Conservation (phyloP, 169 alveolate species). For the Plasmodium adleri region DNA sequence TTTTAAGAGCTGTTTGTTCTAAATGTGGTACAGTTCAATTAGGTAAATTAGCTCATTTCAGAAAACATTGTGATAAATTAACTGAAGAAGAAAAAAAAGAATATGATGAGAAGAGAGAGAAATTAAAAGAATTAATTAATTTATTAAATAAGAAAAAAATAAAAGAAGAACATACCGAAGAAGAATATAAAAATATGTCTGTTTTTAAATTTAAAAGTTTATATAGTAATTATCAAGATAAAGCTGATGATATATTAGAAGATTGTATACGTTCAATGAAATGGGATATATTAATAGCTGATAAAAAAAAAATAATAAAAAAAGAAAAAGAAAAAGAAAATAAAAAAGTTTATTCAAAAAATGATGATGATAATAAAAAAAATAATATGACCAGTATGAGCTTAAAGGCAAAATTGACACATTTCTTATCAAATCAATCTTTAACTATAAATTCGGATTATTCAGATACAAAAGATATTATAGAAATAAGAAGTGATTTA, state of each 20-base stretch:
- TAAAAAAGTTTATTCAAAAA: slow-evolving; percentile 4
- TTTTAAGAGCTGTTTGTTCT: slow-evolving; percentile 82
- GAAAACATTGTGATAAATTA: slow-evolving; percentile 85
- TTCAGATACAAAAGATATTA: slow-evolving; percentile 42
- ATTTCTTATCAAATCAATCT: slow-evolving; percentile 34
- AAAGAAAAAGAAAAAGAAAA: slow-evolving; percentile 45
- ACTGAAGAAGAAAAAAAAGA: slow-evolving; percentile 83
- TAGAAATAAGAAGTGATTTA: slow-evolving; percentile 66
- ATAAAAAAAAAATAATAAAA: slow-evolving; percentile 36
- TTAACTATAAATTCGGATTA: slow-evolving; percentile 26
- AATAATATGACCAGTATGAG: not conserved
- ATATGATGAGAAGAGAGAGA: slow-evolving; percentile 81
- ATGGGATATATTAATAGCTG: slow-evolving; percentile 66
- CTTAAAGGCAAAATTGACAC: slow-evolving; percentile 23
- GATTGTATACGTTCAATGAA: slow-evolving; percentile 78
- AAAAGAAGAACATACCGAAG: slow-evolving; percentile 50
- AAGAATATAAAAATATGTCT: slow-evolving; percentile 70
- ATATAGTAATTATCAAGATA: slow-evolving; percentile 79
- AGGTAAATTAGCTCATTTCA: slow-evolving; percentile 81
- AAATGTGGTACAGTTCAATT: slow-evolving; percentile 78
- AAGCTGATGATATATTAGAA: slow-evolving; percentile 78
- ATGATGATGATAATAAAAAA: slow-evolving; percentile 1
- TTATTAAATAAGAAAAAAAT: slow-evolving; percentile 28
- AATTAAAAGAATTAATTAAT: slow-evolving; percentile 48
- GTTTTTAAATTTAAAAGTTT: slow-evolving; percentile 79